Percentiles rank a stretch among this genome's conserved stretches.
phyloP scores from a whole-genome alignment of 495 filamentous ascomycete genomes.

The Penicillium robsamsonii region DNA sequence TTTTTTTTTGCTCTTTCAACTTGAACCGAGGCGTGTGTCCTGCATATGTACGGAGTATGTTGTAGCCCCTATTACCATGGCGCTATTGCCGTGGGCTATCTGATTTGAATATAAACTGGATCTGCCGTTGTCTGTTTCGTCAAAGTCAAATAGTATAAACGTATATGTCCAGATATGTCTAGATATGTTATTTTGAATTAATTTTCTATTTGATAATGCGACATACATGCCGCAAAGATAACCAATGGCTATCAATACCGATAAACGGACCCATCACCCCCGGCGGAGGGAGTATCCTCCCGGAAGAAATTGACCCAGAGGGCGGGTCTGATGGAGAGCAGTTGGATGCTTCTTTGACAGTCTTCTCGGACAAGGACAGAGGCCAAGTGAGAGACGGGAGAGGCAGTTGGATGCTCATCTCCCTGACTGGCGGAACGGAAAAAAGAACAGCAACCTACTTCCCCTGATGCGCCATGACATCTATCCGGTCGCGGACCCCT shows the following conservation, averaged over 20 bases:
- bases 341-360: constrained; percentile 54
- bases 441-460: constrained; percentile 45
- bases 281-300: constrained; percentile 12
- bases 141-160: neutral
- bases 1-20: neutral
- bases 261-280: constrained; percentile 30
- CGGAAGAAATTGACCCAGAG: constrained; percentile 27
- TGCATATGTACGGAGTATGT: too few species aligned
- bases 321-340: constrained; percentile 48
- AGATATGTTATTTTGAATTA: neutral
- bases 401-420: constrained; percentile 52
- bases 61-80: too few species aligned
- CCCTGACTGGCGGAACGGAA: constrained; percentile 46
- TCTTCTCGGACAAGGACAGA: constrained; percentile 33
- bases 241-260: constrained; percentile 8
- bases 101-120: too few species aligned
- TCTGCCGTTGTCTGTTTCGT: neutral
- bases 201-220: constrained; percentile 12
- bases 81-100: neutral
- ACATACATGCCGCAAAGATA: constrained; percentile 17
- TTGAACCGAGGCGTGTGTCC: neutral
- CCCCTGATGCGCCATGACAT: constrained; percentile 29
- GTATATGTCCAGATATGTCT: too few species aligned
- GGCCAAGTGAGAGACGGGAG: constrained; percentile 37
- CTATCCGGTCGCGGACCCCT: constrained; percentile 8